phyloP scores from a whole-genome alignment of 2,329 filamentous ascomycete species.

The Fusarium setosum region DNA sequence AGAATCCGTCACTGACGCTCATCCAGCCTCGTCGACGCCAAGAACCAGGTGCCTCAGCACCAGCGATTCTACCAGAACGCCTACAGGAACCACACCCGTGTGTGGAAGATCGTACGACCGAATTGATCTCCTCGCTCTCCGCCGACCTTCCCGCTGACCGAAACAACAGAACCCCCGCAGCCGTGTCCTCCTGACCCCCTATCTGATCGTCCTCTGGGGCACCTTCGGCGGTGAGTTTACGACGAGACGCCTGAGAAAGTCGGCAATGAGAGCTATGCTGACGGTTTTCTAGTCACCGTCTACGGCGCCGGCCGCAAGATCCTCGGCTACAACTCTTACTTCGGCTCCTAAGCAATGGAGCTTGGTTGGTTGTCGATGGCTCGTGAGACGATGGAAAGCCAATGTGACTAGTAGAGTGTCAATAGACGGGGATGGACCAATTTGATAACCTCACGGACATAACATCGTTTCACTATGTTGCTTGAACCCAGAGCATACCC shows the following conservation, averaged over 20 bases:
- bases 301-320: slow-evolving; percentile 82
- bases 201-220: slow-evolving; percentile 73
- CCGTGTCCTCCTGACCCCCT: slow-evolving; percentile 74
- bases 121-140: slow-evolving; percentile 20
- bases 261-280: neutral
- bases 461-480: slow-evolving; percentile 8
- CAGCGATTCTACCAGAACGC: slow-evolving; percentile 82
- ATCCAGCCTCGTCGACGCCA: slow-evolving; percentile 72
- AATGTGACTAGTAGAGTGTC: slow-evolving; percentile 39
- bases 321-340: slow-evolving; percentile 84
- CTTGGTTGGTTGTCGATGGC: slow-evolving; percentile 16
- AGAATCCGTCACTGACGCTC: slow-evolving; percentile 44
- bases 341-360: slow-evolving; percentile 60
- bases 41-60: slow-evolving; percentile 80
- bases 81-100: slow-evolving; percentile 73
- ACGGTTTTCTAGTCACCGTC: slow-evolving; percentile 59
- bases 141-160: slow-evolving; percentile 34
- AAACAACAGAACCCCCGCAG: slow-evolving; percentile 70
- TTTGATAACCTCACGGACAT: slow-evolving; percentile 29
- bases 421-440: slow-evolving; percentile 39
- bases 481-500: neutral
- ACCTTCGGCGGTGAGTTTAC: slow-evolving; percentile 68
- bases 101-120: slow-evolving; percentile 80
- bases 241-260: neutral
- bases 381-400: slow-evolving; percentile 22